Percentiles rank a stretch among this genome's conserved stretches.
phyloP scores from a whole-genome alignment of 2,329 filamentous ascomycete species.

The Parascedosporium putredinis region DNA sequence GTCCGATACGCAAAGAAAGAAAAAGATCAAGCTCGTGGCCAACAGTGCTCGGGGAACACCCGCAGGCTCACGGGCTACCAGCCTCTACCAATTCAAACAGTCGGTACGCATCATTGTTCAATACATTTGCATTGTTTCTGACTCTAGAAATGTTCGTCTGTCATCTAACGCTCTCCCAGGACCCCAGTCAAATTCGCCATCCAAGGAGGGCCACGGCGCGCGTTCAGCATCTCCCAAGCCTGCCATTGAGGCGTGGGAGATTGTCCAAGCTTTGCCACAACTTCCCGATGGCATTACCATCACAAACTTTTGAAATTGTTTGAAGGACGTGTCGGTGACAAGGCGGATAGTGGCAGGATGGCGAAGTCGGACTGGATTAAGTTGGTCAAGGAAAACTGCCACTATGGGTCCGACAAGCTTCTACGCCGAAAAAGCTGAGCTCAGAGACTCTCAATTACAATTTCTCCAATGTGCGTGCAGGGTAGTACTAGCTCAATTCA shows the following conservation, averaged over 20 bases:
- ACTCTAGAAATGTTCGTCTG: no score
- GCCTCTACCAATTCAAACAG: slow-evolving; percentile 36
- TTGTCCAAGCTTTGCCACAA: slow-evolving; percentile 41
- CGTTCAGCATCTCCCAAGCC: slow-evolving; percentile 9
- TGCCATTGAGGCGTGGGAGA: slow-evolving; percentile 39
- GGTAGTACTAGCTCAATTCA: no score
- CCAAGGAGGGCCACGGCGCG: slow-evolving; percentile 4
- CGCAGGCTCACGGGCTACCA: slow-evolving; percentile 49
- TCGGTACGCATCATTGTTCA: slow-evolving; percentile 26
- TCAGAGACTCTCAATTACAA: neutral
- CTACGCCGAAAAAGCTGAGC: slow-evolving; percentile 28
- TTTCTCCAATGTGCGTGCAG: no score
- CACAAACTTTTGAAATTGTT: slow-evolving; percentile 44
- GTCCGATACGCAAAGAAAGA: slow-evolving; percentile 45
- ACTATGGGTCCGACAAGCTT: slow-evolving; percentile 45
- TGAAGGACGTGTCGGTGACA: slow-evolving; percentile 38
- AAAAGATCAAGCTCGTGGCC: slow-evolving; percentile 43
- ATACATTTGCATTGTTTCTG: no score
- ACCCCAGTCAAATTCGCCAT: slow-evolving; percentile 4
- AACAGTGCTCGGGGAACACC: slow-evolving; percentile 40
- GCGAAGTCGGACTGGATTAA: slow-evolving; percentile 45
- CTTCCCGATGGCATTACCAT: slow-evolving; percentile 42
- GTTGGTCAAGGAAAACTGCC: slow-evolving; percentile 45
- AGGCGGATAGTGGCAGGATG: slow-evolving; percentile 34
- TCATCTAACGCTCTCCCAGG: slow-evolving; percentile 9